These are phyloP conservation scores for Debaryomyces maramus DNA, from an alignment of 805 yeast species.

Conservation along the genomic window DNA sequence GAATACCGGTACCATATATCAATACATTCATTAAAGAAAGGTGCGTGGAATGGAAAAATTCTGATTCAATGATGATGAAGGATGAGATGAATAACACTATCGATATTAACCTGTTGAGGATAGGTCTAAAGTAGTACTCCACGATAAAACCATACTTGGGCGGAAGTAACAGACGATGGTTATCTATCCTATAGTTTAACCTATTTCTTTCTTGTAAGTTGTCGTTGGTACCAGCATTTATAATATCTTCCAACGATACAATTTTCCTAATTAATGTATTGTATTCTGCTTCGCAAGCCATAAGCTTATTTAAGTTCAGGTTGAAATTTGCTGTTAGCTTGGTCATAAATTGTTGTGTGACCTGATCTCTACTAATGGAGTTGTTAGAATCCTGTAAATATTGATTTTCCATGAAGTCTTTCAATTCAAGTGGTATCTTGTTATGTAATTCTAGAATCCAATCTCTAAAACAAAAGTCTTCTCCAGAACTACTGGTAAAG, in stretches of 20 bases:
- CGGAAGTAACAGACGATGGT: constrained; percentile 22
- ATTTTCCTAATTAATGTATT: constrained; percentile 49
- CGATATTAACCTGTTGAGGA: constrained; percentile 43
- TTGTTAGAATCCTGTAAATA: constrained; percentile 18
- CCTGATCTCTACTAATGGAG: constrained; percentile 28
- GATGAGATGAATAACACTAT: constrained; percentile 45
- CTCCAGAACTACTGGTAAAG: constrained; percentile 30
- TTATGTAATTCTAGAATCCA: constrained; percentile 63
- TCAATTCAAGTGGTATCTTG: constrained; percentile 42
- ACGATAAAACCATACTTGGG: constrained; percentile 44
- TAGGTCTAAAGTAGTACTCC: constrained; percentile 48
- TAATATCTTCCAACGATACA: constrained; percentile 56
- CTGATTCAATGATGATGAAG: constrained; percentile 65
- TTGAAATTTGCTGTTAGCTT: constrained; percentile 54
- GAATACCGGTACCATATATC: constrained; percentile 32
- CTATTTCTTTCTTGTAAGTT: constrained; percentile 14
- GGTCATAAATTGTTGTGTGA: constrained; percentile 47
- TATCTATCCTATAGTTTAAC: constrained; percentile 21
- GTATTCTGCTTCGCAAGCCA: constrained; percentile 60
- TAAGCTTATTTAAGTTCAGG: constrained; percentile 49
- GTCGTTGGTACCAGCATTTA: constrained; percentile 38
- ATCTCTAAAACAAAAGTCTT: constrained; percentile 48
- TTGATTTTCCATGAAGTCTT: constrained; percentile 32
- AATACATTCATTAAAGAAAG: constrained; percentile 60
- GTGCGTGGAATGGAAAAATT: constrained; percentile 66